These are phyloP conservation scores for Lenwebbia sp. DNA, from an alignment of 345 rosid genomes.

Conservation along the genomic window DNA sequence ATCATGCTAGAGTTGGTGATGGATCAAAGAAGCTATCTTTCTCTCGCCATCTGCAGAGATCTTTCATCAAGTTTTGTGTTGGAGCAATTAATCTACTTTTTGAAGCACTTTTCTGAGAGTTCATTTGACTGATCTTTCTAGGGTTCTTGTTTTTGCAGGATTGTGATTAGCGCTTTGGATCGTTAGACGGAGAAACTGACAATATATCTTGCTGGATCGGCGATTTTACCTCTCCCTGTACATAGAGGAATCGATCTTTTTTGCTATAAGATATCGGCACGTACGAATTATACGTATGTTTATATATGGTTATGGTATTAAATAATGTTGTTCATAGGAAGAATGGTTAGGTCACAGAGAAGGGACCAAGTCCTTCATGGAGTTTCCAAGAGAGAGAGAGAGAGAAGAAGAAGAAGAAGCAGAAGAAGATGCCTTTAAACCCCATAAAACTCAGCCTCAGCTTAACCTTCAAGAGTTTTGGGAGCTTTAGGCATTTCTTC, in stretches of 20 bases:
- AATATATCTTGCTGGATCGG: background rate
- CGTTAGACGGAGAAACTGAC: slow-evolving; percentile 18
- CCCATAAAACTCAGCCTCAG: background rate
- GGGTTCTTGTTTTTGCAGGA: slow-evolving; percentile 28
- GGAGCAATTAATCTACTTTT: background rate
- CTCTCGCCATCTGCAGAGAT: background rate
- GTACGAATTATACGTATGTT: background rate
- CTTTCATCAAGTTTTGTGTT: background rate
- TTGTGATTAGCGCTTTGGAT: slow-evolving; percentile 61
- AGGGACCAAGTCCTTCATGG: background rate
- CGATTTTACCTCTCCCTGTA: background rate
- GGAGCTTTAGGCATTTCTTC: background rate
- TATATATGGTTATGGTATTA: background rate
- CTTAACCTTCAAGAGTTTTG: background rate
- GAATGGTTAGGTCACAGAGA: background rate
- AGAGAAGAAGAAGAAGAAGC: background rate
- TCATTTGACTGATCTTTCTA: background rate
- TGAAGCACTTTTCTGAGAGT: background rate
- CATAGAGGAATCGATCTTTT: background rate
- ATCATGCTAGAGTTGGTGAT: background rate
- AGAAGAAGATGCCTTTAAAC: background rate
- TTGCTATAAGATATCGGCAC: background rate
- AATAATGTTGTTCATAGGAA: background rate
- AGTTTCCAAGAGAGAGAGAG: background rate
- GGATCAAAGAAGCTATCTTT: background rate